phyloP scores from a whole-genome alignment of 1,139 yeast species.

The Hansenula anomala region DNA sequence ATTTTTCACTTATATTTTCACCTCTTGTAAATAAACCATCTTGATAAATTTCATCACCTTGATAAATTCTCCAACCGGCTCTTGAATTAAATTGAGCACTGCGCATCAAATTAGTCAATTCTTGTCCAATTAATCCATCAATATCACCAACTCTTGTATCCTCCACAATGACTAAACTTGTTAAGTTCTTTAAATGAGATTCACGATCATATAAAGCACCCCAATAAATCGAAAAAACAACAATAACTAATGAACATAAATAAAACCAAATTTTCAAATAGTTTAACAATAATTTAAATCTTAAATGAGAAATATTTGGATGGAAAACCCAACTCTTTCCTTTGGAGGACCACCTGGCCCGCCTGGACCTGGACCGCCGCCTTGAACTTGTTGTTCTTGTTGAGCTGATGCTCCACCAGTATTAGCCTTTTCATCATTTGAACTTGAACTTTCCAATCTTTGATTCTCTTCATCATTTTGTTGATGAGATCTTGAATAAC shows the following conservation, averaged over 20 bases:
- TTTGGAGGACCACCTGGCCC: slow-evolving; percentile 2
- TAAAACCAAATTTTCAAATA: slow-evolving; percentile 14
- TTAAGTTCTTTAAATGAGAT: slow-evolving; percentile 34
- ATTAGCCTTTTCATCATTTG: background rate
- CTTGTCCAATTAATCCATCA: slow-evolving; percentile 30
- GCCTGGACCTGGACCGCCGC: no score
- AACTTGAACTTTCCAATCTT: background rate
- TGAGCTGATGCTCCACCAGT: no score
- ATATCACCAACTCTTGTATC: slow-evolving; percentile 27
- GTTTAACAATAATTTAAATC: slow-evolving; percentile 7
- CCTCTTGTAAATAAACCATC: slow-evolving; percentile 31
- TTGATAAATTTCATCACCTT: slow-evolving; percentile 17
- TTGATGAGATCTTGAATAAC: background rate
- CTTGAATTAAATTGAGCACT: slow-evolving; percentile 26
- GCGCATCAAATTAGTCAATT: slow-evolving; percentile 27
- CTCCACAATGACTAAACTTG: slow-evolving; percentile 42
- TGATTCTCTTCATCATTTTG: background rate
- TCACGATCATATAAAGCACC: slow-evolving; percentile 47
- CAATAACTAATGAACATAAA: slow-evolving; percentile 16
- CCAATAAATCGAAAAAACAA: slow-evolving; percentile 52
- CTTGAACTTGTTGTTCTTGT: no score
- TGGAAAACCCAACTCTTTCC: slow-evolving; percentile 15
- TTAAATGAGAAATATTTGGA: slow-evolving; percentile 7
- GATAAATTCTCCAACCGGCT: slow-evolving; percentile 13
- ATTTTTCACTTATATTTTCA: slow-evolving; percentile 31